Base-by-base conservation (phyloP, 495 filamentous ascomycete genomes). In the Hypomontagnella submonticulosa region DNA sequence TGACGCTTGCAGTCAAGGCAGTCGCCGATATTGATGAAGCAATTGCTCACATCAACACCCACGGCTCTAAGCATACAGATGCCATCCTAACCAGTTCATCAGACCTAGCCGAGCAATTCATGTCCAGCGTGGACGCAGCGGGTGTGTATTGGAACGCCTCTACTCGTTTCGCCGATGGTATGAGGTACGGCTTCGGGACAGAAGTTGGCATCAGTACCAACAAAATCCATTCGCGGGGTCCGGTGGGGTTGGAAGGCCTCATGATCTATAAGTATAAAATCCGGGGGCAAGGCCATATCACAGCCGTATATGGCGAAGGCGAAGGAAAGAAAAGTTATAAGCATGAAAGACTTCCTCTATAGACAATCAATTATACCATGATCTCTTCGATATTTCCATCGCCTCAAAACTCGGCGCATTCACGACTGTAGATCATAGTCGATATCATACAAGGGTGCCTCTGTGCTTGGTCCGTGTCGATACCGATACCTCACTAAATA, bases 201-300 rank as follows among this genome's bases (percentile, higher is more conserved):
- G 95, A 99, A 76, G 95, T 99, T 1, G 95, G 95, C 37, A 97
- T 99, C 74, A 96, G 91, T 77, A 99, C 95, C 42, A 99, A 98
- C 78, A 99, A 98, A 79, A 97, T 99, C 52, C 95, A 99, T 71
- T 90, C 92, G 6, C 83, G 95, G 36, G 95, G 95, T 1, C 95
- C 95, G 0, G 95, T 99, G 10, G 95, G 95, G 12, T 77, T 99
- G 42, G 94, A 98, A 72, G 95, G 95, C 0, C 77, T 99, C 75
- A 96, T 92, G 78, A 97, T 98, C 57, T 97, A 99, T 71, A 96
- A 97, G 81, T 99, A 97, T 81, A 81, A 92, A 73, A 81, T 99
- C 36, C 78, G 86, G 44, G 95, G 96, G 8, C 79, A 84, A 36
- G 95, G 93, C 8, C 95, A 99, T 53, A 80, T 85, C 16, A 89